Evolutionary conservation across 345 rosid species (phyloP), one percentile per base, ranked within the genome.

Genomic region (Sapria himalayana): DNA sequence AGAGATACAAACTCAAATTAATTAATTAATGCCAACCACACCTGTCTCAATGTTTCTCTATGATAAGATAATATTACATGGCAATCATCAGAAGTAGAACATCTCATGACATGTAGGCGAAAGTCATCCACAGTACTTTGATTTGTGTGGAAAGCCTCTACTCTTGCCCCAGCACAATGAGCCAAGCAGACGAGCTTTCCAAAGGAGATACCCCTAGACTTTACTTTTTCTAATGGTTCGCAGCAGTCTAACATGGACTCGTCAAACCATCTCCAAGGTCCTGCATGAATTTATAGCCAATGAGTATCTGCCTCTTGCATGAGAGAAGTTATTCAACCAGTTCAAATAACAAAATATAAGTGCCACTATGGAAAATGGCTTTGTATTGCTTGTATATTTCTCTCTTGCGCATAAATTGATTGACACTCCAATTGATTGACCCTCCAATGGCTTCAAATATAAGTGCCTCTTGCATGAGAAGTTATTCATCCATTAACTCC

Each of bases 251-350:
- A 59, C 97, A 86, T 81, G 22, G 91, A 72, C 55, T 78, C 97
- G 56, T 86, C 97, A 54, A 86, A 86, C 97, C 97, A 86, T 66
- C 97, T 76, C 94, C 94, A 86, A 21, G 97, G 94, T 55, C 97
- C 97, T 86, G 49, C 24, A 22, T 47, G 25, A 39, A 59, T 14
- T 11, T 13, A 50, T 20, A 35, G 43, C 27, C 39, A 22, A 40
- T 29, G 4, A 19, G 13, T 1, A 46, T 7, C 22, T 10, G 15
- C n/a, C n/a, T n/a, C n/a, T n/a, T n/a, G n/a, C n/a, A n/a, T n/a
- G n/a, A n/a, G n/a, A n/a, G n/a, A n/a, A n/a, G 10, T n/a, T 45
- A 3, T 44, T 34, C 32, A 39, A 32, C 8, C 5, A 21, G 37
- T 9, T 22, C 46, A 14, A 48, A 51, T 25, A 7, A 43, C 22